Conservation (phyloP, 805 yeast species). For the Candida sakaeoensis region DNA sequence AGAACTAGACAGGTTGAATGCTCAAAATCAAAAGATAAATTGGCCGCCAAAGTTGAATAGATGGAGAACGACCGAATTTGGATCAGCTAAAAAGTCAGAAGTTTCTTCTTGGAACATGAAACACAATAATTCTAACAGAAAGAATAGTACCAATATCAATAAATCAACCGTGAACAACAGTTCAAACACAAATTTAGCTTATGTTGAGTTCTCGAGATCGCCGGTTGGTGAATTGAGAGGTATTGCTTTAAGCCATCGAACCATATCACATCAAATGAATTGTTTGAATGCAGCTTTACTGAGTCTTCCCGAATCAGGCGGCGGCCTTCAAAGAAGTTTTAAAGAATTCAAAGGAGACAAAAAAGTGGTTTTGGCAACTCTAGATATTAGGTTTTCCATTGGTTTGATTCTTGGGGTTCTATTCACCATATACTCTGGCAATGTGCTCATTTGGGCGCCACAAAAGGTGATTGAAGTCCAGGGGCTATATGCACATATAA, state of each 20-base stretch:
- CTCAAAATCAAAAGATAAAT: slow-evolving; percentile 35
- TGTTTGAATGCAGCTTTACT: slow-evolving; percentile 65
- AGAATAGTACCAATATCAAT: not conserved
- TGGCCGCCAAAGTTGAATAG: slow-evolving; percentile 76
- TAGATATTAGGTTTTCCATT: slow-evolving; percentile 54
- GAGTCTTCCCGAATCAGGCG: slow-evolving; percentile 59
- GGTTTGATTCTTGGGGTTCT: slow-evolving; percentile 82
- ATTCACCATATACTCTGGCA: slow-evolving; percentile 82
- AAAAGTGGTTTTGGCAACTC: slow-evolving; percentile 50
- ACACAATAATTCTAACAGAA: slow-evolving; percentile 11
- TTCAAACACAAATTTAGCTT: slow-evolving; percentile 63
- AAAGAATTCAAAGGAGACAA: slow-evolving; percentile 35
- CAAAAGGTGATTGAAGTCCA: slow-evolving; percentile 69
- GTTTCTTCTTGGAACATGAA: slow-evolving; percentile 21
- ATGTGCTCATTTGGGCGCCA: slow-evolving; percentile 75
- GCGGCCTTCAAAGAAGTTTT: slow-evolving; percentile 43
- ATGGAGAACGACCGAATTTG: slow-evolving; percentile 87
- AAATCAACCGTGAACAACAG: not conserved
- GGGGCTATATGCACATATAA: slow-evolving; percentile 80
- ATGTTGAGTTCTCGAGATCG: slow-evolving; percentile 86
- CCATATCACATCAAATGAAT: slow-evolving; percentile 84
- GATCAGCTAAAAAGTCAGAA: slow-evolving; percentile 46
- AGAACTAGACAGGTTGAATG: slow-evolving; percentile 61
- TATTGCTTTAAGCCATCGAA: slow-evolving; percentile 86
- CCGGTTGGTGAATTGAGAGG: slow-evolving; percentile 92